These are phyloP conservation scores for Podospora comata DNA, from an alignment of 495 filamentous ascomycete genomes.

Conservation along the genomic window DNA sequence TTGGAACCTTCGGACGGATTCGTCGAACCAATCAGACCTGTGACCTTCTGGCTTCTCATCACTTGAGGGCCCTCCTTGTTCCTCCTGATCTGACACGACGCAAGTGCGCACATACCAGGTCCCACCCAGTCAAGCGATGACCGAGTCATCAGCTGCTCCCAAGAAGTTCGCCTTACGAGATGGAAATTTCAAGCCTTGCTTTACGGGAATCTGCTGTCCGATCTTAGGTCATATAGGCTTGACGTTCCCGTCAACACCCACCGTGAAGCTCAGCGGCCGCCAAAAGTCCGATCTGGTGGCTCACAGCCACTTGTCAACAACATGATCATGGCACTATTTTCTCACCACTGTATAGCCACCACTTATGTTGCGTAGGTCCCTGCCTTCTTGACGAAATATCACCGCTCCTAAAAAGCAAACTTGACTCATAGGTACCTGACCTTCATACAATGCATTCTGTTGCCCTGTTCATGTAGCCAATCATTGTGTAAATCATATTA, in stretches of 20 bases:
- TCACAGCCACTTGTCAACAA: neutral
- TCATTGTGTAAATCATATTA: too few species aligned
- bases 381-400: neutral
- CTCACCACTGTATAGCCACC: neutral
- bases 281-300: neutral
- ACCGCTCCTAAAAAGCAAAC: neutral
- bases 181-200: neutral
- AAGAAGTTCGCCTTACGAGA: neutral
- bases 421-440: neutral
- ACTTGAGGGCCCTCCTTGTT: neutral
- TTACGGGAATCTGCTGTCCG: neutral
- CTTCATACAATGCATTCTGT: neutral
- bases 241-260: neutral
- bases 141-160: neutral
- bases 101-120: neutral
- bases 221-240: neutral
- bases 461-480: too few species aligned
- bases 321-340: neutral
- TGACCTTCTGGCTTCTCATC: neutral
- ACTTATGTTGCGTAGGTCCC: neutral
- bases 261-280: neutral
- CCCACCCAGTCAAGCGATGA: neutral
- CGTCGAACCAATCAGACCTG: neutral
- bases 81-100: neutral
- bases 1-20: neutral